A percentile compares a stretch with the other conserved stretches of the same genome.
These are phyloP conservation scores for Bacidia gigantensis DNA, from an alignment of 495 filamentous ascomycete genomes.

Conservation along the genomic window DNA sequence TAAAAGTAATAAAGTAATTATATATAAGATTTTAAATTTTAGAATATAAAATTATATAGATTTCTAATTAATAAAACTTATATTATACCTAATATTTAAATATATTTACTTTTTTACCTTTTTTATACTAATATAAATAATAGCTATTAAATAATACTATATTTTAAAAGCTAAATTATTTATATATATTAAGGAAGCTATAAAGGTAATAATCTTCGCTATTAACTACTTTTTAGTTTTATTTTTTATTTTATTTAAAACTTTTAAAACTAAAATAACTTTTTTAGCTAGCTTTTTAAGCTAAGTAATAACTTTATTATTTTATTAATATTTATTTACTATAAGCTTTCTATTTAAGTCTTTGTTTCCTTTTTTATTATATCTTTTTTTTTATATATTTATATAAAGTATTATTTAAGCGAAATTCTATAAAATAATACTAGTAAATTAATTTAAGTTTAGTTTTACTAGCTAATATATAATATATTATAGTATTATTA, in stretches of 20 bases:
- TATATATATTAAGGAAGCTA: no score
- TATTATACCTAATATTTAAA: no score
- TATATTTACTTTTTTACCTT: no score
- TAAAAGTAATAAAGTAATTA: not conserved
- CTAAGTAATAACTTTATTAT: not conserved
- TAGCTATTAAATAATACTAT: no score
- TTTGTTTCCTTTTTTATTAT: not conserved
- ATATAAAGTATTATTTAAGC: not conserved
- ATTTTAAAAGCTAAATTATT: no score
- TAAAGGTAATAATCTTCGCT: no score
- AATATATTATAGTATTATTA: not conserved
- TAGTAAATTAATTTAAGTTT: not conserved
- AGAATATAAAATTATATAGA: not conserved
- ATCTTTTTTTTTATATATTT: not conserved
- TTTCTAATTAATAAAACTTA: not conserved
- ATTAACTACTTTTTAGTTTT: no score
- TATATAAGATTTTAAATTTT: not conserved
- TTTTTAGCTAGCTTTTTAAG: not conserved
- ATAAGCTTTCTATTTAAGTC: not conserved
- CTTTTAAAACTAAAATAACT: no score
- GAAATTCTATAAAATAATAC: not conserved
- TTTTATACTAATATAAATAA: no score
- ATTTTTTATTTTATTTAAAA: no score
- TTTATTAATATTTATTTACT: no score
- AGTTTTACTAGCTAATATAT: not conserved